Conservation (phyloP, 2,329 filamentous ascomycete species). For the Arachnomyces sp. region DNA sequence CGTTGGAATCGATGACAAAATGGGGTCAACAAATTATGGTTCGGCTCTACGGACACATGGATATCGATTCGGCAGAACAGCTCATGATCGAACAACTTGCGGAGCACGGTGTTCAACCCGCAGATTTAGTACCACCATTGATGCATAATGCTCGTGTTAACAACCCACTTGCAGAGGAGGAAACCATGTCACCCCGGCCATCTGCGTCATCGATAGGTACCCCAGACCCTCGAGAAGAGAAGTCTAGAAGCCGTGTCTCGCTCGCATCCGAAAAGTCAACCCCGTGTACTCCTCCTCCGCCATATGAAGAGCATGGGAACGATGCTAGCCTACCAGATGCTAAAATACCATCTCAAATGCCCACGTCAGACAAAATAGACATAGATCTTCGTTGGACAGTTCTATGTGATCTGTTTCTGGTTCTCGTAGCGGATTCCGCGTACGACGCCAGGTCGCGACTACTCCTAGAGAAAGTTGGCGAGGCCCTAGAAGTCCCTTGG, state of each 20-base stretch:
- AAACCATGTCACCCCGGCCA: constrained; percentile 23
- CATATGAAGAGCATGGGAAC: constrained; percentile 50
- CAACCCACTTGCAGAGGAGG: constrained; percentile 69
- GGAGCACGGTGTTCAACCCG: constrained; percentile 79
- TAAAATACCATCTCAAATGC: constrained; percentile 73
- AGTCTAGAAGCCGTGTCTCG: constrained; percentile 24
- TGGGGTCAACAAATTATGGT: constrained; percentile 99
- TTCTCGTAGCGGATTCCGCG: constrained; percentile 89
- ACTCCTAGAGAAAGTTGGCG: constrained; percentile 74
- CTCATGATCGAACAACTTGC: constrained; percentile 98
- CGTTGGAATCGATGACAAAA: constrained; percentile 77
- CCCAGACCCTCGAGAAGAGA: constrained; percentile 16
- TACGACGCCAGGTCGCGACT: constrained; percentile 86
- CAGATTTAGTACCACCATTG: constrained; percentile 74
- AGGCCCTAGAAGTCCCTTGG: constrained; percentile 75
- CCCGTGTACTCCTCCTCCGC: constrained; percentile 48
- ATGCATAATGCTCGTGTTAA: constrained; percentile 90
- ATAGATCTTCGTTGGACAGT: constrained; percentile 97
- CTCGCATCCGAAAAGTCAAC: constrained; percentile 26
- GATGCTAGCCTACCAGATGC: constrained; percentile 70
- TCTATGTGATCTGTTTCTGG: constrained; percentile 87
- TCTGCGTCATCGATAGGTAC: constrained; percentile 31
- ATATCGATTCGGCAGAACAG: constrained; percentile 80
- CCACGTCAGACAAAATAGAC: constrained; percentile 75
- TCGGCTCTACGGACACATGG: constrained; percentile 89